phyloP scores from a whole-genome alignment of 2,329 filamentous ascomycete genomes.

The Aureobasidium leucospermi region DNA sequence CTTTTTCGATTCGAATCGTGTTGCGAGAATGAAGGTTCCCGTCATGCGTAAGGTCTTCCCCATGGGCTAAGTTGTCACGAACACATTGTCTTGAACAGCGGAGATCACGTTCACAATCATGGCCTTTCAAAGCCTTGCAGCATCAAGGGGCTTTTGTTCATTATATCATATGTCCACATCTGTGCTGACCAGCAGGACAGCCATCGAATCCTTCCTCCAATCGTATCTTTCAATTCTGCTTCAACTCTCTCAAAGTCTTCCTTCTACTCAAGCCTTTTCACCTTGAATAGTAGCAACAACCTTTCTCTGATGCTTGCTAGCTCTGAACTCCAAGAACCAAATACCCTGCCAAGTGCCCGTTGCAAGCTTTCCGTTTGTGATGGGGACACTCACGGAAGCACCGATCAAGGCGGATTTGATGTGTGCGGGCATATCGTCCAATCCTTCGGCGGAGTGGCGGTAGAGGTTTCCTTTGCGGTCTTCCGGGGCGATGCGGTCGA shows the following conservation, averaged over 20 bases:
- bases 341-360: slow-evolving; percentile 79
- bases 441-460: slow-evolving; percentile 76
- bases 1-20: too few relatives aligned
- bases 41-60: too few relatives aligned
- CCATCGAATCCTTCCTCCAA: too few relatives aligned
- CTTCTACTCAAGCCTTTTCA: slow-evolving; percentile 48
- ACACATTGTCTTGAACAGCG: too few relatives aligned
- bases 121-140: too few relatives aligned
- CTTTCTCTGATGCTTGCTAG: slow-evolving; percentile 65
- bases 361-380: slow-evolving; percentile 72
- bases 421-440: slow-evolving; percentile 96
- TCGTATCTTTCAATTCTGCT: not conserved
- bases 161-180: too few relatives aligned
- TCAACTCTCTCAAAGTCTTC: not conserved
- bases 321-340: slow-evolving; percentile 89
- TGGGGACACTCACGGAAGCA: slow-evolving; percentile 83
- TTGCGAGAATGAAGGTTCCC: too few relatives aligned
- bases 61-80: too few relatives aligned
- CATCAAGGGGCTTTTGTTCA: too few relatives aligned
- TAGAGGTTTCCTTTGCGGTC: slow-evolving; percentile 64
- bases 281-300: slow-evolving; percentile 93
- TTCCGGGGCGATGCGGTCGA: slow-evolving; percentile 83
- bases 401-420: slow-evolving; percentile 88
- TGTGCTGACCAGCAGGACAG: too few relatives aligned
- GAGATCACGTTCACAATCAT: too few relatives aligned